Base-by-base conservation (phyloP, 164 flowering plant species). In the Magnolia changhungtana region DNA sequence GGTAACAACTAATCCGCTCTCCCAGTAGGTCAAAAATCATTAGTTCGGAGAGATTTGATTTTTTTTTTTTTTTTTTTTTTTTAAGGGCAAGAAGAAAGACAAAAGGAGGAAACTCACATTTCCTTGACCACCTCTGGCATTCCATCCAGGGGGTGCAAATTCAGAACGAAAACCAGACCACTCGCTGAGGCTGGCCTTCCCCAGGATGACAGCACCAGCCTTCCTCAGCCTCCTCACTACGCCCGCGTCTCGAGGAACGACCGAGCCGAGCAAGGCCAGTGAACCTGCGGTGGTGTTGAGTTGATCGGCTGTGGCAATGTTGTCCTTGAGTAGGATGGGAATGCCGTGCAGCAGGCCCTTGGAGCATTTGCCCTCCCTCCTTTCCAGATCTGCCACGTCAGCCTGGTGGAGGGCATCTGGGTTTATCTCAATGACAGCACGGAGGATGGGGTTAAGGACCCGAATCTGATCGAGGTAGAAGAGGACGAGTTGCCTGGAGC, bases 311-410 rank as follows among this genome's bases (percentile, higher is more conserved):
- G 86, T 86, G 2, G 80, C 84, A 13, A 86, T 82, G 21, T 72
- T 80, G 69, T 84, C 86, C 81, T 86, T 86, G 24, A 84, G 75
- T 66, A 82, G 37, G 18, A 84, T 69, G 0, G 87, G 89, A 14
- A 93, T 86, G 9, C 98, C 98, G 31, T 88, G 91, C 67, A 90
- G 29, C 6, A 37, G 45, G 24, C 78, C 71, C 37, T 2, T 10
- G 1, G 74, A 73, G 1, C 5, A 68, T 2, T 63, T 74, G 59
- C 13, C 66, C 4, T 29, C 45, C 27, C 9, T 4, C 9, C 73
- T 19, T 69, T 82, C 73, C 51, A 50, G 50, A 65, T 89, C 89
- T 18, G 88, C 90, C 72, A 77, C 20, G 18, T 79, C 86, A 3
- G 89, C 88, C 69, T 69, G 85, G 7, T 29, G 21, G 1, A 67